A percentile compares a stretch with the other conserved stretches of the same genome.
These are phyloP conservation scores for Cryptomeria japonica DNA, from an alignment of 75 land plant species.

Conservation along the genomic window DNA sequence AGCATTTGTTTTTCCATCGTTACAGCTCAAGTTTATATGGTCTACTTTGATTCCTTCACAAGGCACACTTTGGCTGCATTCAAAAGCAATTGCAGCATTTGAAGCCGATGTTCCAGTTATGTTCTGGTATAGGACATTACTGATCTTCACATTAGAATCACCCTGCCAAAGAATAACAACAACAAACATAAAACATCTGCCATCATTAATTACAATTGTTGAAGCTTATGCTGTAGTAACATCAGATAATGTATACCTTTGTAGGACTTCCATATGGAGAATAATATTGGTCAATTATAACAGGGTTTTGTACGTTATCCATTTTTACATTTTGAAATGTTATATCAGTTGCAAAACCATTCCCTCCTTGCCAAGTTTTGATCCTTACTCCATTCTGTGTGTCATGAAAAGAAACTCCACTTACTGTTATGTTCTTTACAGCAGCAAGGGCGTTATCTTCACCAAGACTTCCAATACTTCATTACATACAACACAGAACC, in stretches of 20 bases:
- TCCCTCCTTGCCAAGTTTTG: conserved; percentile 64
- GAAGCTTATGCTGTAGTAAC: no score
- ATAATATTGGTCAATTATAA: conserved; percentile 54
- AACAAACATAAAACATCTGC: background rate
- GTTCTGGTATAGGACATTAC: conserved; percentile 43
- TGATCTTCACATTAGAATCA: conserved; percentile 54
- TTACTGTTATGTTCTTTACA: conserved; percentile 49
- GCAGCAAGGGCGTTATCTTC: conserved; percentile 26
- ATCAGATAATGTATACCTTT: background rate
- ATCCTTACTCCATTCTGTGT: conserved; percentile 67
- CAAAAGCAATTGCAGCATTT: conserved; percentile 47
- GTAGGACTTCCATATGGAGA: conserved; percentile 13
- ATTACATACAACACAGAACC: background rate
- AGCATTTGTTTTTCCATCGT: conserved; percentile 5
- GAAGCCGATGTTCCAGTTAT: conserved; percentile 68
- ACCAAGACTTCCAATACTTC: conserved; percentile 62
- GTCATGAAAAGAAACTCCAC: conserved; percentile 25
- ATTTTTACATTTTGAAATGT: conserved; percentile 31
- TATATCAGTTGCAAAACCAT: conserved; percentile 35
- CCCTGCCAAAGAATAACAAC: background rate
- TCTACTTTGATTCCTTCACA: conserved; percentile 48
- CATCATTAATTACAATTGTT: background rate
- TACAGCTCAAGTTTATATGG: conserved; percentile 27
- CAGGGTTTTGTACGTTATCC: conserved; percentile 45
- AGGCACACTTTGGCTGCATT: conserved; percentile 54